Base-by-base conservation (phyloP, 1,284 basidiomycete species). In the Abortiporus biennis region DNA sequence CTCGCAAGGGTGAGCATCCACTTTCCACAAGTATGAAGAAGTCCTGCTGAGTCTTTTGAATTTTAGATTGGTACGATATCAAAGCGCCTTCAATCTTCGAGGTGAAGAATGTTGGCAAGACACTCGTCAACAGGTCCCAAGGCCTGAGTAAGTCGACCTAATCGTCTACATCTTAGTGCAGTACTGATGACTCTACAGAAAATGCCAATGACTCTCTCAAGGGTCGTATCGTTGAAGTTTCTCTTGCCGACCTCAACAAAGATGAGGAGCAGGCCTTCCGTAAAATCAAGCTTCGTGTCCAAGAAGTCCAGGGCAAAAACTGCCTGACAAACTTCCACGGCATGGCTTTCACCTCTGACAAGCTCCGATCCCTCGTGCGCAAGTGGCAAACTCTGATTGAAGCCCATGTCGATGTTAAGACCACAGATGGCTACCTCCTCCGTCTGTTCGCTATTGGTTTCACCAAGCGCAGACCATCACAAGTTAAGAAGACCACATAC, bases 271-370 rank as follows among this genome's bases (percentile, higher is more conserved):
- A 98, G 68, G 85, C 92, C 46, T 99, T 95, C 92, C 88, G 96
- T 67, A 99, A 99, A 82, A 95, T 99, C 72, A 92, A 93, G 74
- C 83, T 99, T 65, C 88, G 92, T 59, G 79, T 99, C 58, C 95
- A 99, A 65, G 95, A 98, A 63, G 80, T 99, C 54, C 87, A 97
- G 74, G 96, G 95, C 75, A 96, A 94, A 78, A 95, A 91, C 80
- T 98, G 94, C 78, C 80, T 99, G 46, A 98, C 96, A 68, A 97
- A 95, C 74, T 99, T 99, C 88, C 89, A 95, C 74, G 96, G 95
- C 66, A 99, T 99, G 96, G 92, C 96, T 76, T 98, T 99, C 76
- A 99, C 96, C 52, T 96, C 93, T 52, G 96, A 99, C 85, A 99
- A 99, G 76, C 85, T 99, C 55, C 93, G 96, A 53, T 99, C 96